Evolutionary conservation across 192 early-diverging fungal genomes (phyloP).

Genomic region (Coemansia pectinata): DNA sequence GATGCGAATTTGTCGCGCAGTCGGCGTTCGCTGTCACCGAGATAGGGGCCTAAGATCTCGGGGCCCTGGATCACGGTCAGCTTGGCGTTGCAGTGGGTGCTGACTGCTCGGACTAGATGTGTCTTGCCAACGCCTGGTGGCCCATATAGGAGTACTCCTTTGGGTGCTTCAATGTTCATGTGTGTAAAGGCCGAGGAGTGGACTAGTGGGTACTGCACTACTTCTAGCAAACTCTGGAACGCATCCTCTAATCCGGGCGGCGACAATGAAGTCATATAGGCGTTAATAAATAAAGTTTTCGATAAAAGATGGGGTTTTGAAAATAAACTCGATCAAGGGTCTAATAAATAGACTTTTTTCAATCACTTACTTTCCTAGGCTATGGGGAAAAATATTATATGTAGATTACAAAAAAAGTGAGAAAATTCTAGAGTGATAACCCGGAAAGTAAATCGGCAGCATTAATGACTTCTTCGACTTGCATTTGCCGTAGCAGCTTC

Average conservation of each 20-base stretch:
- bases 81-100: conserved; percentile 65
- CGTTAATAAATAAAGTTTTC: neutral
- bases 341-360: too few relatives aligned
- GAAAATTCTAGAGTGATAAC: conserved; percentile 13
- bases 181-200: conserved; percentile 62
- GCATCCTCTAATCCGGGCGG: conserved; percentile 75
- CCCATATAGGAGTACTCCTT: conserved; percentile 87
- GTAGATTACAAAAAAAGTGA: neutral
- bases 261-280: neutral
- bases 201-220: conserved; percentile 74
- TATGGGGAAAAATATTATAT: neutral
- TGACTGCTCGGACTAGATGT: conserved; percentile 70
- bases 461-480: conserved; percentile 43
- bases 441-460: conserved; percentile 32
- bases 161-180: conserved; percentile 79
- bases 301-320: too few relatives aligned
- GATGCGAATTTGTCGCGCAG: conserved; percentile 71
- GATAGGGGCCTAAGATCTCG: conserved; percentile 77
- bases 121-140: conserved; percentile 98
- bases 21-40: conserved; percentile 86
- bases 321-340: too few relatives aligned
- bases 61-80: conserved; percentile 77
- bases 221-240: conserved; percentile 70
- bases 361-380: too few relatives aligned
- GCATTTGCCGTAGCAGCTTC: conserved; percentile 39